A percentile compares a stretch with the other conserved stretches of the same genome.
Conservation (phyloP, 805 yeast genomes). For the Candida piceae region DNA sequence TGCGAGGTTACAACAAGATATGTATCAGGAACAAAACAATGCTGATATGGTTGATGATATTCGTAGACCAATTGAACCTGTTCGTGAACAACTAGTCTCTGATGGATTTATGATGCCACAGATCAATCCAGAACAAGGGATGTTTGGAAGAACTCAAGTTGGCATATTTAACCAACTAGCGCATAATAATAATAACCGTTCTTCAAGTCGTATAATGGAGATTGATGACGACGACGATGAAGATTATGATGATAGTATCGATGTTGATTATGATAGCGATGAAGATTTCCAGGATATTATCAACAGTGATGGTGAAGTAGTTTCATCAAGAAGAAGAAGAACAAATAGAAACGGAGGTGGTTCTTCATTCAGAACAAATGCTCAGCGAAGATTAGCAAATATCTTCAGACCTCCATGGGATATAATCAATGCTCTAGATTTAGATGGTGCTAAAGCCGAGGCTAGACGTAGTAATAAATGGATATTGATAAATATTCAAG, state of each 20-base stretch:
- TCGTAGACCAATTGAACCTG: conserved; percentile 73
- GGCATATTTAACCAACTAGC: conserved; percentile 57
- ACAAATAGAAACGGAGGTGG: conserved; percentile 27
- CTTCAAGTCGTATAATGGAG: conserved; percentile 30
- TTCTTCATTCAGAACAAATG: conserved; percentile 28
- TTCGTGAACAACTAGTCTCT: conserved; percentile 56
- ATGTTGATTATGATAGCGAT: conserved; percentile 35
- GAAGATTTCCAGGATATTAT: conserved; percentile 25
- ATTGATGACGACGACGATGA: conserved; percentile 36
- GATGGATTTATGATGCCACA: conserved; percentile 18
- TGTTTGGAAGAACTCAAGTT: conserved; percentile 43
- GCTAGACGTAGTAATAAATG: conserved; percentile 69
- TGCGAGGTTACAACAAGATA: conserved; percentile 56
- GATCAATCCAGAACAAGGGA: conserved; percentile 30
- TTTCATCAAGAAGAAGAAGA: conserved; percentile 28
- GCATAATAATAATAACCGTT: too few species aligned
- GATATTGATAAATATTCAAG: conserved; percentile 87
- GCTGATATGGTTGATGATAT: conserved; percentile 43
- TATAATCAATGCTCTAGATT: conserved; percentile 57
- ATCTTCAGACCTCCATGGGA: conserved; percentile 94
- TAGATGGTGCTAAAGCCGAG: conserved; percentile 68
- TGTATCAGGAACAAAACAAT: conserved; percentile 40
- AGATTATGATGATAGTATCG: conserved; percentile 33
- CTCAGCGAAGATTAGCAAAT: conserved; percentile 68
- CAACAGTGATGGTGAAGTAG: conserved; percentile 34